phyloP scores from a whole-genome alignment of 768 basidiomycete species.

The Naganishia onofrii region DNA sequence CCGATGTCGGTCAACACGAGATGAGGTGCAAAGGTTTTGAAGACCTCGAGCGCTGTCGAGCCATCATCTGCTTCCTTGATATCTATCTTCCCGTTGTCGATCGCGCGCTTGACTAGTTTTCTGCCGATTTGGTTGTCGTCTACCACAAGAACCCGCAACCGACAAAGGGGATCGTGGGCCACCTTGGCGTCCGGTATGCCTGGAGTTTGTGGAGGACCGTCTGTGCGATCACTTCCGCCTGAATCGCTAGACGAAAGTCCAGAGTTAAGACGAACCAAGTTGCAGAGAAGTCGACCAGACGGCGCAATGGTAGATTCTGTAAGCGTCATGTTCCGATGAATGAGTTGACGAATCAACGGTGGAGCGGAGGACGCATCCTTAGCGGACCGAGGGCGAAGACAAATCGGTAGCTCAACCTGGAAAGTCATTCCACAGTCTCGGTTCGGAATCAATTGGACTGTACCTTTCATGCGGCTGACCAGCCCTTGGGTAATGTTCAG shows the following conservation, averaged over 20 bases:
- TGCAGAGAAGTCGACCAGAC: neutral
- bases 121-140: slow-evolving; percentile 42
- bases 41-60: slow-evolving; percentile 34
- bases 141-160: slow-evolving; percentile 37
- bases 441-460: slow-evolving; percentile 29
- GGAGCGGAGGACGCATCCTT: neutral
- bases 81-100: slow-evolving; percentile 11
- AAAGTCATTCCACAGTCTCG: slow-evolving; percentile 9
- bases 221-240: neutral
- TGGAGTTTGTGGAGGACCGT: neutral
- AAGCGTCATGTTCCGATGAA: slow-evolving; percentile 12
- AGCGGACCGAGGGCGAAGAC: neutral
- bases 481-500: slow-evolving; percentile 40
- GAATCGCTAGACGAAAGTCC: neutral
- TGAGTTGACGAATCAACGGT: slow-evolving; percentile 5
- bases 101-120: slow-evolving; percentile 28
- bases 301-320: neutral
- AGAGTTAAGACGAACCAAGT: neutral
- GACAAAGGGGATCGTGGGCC: neutral
- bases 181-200: neutral
- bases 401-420: neutral
- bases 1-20: slow-evolving; percentile 43
- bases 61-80: slow-evolving; percentile 36
- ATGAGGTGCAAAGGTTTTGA: slow-evolving; percentile 35
- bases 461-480: slow-evolving; percentile 33